phyloP scores from a whole-genome alignment of 2,329 filamentous ascomycete species.

The Magnaporthiopsis poae region DNA sequence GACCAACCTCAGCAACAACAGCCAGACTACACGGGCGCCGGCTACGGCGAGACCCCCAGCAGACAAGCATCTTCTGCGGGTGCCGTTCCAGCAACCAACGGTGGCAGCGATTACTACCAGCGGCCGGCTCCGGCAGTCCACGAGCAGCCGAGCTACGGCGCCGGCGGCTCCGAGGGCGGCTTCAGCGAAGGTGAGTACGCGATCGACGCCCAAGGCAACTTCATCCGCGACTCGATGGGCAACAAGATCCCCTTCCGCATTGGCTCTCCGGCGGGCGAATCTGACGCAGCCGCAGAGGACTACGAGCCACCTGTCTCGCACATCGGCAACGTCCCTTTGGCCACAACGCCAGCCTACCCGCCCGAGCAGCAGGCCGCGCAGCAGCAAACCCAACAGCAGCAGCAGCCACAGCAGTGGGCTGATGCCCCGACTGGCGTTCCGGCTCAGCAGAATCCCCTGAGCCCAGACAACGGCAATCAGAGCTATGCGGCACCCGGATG shows the following conservation, averaged over 20 bases:
- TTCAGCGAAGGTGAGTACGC: constrained; percentile 65
- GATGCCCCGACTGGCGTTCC: neutral
- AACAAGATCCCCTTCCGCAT: constrained; percentile 46
- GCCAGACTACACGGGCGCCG: constrained; percentile 22
- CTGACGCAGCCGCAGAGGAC: constrained; percentile 46
- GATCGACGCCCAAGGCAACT: constrained; percentile 51
- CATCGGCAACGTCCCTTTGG: neutral
- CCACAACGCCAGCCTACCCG: neutral
- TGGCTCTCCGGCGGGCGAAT: constrained; percentile 34
- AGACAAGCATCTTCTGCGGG: neutral
- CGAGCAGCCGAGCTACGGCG: constrained; percentile 25
- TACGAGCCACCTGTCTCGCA: constrained; percentile 35
- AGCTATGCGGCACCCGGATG: constrained; percentile 61
- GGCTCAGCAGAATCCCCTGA: neutral
- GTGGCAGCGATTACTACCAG: constrained; percentile 32
- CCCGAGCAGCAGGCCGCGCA: neutral
- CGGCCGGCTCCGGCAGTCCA: constrained; percentile 29
- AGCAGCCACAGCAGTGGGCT: constrained; percentile 9
- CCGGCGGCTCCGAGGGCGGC: constrained; percentile 49
- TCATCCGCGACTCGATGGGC: constrained; percentile 51
- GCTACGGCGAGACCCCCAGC: constrained; percentile 14
- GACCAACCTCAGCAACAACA: constrained; percentile 23
- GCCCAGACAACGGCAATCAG: constrained; percentile 55
- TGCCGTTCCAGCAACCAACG: constrained; percentile 22
- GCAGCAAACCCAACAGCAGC: constrained; percentile 3